A percentile compares a stretch with the other conserved stretches of the same genome.
Evolutionary conservation across 768 basidiomycete genomes (phyloP).

Genomic region (Multifurca ochricompacta): DNA sequence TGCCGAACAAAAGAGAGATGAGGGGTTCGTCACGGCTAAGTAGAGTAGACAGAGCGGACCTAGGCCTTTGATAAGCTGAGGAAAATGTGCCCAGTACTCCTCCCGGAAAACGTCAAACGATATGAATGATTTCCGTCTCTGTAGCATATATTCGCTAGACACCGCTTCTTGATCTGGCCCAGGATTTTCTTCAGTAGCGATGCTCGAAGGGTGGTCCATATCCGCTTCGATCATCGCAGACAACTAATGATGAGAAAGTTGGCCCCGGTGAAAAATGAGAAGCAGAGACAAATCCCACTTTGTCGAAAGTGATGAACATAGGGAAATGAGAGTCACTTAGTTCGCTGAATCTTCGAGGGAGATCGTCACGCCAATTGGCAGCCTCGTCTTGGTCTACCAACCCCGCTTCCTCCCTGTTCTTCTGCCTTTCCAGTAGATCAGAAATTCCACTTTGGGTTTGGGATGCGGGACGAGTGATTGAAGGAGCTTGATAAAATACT

Average conservation of each 20-base stretch:
- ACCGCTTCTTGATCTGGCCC: neutral
- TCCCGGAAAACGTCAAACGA: slow-evolving; percentile 41
- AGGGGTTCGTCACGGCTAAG: neutral
- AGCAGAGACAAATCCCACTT: slow-evolving; percentile 30
- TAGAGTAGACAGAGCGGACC: slow-evolving; percentile 36
- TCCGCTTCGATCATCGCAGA: slow-evolving; percentile 45
- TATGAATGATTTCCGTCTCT: slow-evolving; percentile 24
- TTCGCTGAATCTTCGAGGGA: slow-evolving; percentile 49
- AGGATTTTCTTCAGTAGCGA: neutral
- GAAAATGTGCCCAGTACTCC: slow-evolving; percentile 56
- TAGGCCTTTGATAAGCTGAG: slow-evolving; percentile 48
- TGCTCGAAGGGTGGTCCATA: slow-evolving; percentile 18
- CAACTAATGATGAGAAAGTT: slow-evolving; percentile 29
- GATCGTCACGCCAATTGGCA: slow-evolving; percentile 33
- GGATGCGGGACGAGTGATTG: slow-evolving; percentile 35
- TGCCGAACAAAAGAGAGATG: slow-evolving; percentile 24
- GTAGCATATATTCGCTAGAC: slow-evolving; percentile 15
- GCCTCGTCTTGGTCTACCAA: slow-evolving; percentile 41
- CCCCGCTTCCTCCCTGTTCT: slow-evolving; percentile 22
- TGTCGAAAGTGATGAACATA: slow-evolving; percentile 62
- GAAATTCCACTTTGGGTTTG: slow-evolving; percentile 35
- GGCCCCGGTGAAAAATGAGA: neutral
- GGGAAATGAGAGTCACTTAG: slow-evolving; percentile 59
- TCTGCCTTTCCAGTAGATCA: slow-evolving; percentile 20
- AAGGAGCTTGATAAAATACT: slow-evolving; percentile 50